Evolutionary conservation across 768 basidiomycete species (phyloP), one percentile per base, ranked within the genome.

Genomic region (Auriscalpium orientale): DNA sequence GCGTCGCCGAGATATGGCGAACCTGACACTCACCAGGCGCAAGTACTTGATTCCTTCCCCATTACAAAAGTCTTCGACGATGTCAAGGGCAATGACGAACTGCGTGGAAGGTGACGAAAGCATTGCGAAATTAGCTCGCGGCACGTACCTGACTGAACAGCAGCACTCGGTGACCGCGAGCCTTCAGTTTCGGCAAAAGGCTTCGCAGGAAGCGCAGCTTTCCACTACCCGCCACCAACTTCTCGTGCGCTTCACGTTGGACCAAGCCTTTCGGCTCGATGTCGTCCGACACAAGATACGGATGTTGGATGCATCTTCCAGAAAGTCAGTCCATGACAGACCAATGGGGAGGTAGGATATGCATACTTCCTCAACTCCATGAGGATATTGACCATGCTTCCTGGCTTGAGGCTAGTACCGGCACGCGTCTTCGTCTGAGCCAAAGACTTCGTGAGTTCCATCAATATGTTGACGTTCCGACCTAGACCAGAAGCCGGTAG

Each of bases 341-440:
- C 12, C 15, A 36, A 28, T 44, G 6, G 3, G 55, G 22, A 15
- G 38, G 20, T 46, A 34, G 43, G 33, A 40, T 15, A 53, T 47
- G 49, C 85, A 55, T 64, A 90, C 89, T 92, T 93, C 61, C 91
- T 79, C 40, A 93, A 67, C 62, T 95, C 86, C 91, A 95, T 94
- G 48, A 94, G 72, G 49, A 93, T 72, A 64, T 95, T 94, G 62
- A 85, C 89, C 67, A 91, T 73, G 46, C 54, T 55, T 58, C 82
- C 82, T 15, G 77, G 73, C 69, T 79, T 89, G 18, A 70, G 40
- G 60, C 16, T 58, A 5, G 62, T 11, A 68, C 67, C 15, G 67
- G 64, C 37, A 60, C 68, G 44, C 67, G 66, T 43, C 64, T 68
- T 10, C 68, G 70, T 6, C 71, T 61, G 5, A 46, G 60, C 28